phyloP scores from a whole-genome alignment of 495 filamentous ascomycete genomes.

The Cercophora samala region DNA sequence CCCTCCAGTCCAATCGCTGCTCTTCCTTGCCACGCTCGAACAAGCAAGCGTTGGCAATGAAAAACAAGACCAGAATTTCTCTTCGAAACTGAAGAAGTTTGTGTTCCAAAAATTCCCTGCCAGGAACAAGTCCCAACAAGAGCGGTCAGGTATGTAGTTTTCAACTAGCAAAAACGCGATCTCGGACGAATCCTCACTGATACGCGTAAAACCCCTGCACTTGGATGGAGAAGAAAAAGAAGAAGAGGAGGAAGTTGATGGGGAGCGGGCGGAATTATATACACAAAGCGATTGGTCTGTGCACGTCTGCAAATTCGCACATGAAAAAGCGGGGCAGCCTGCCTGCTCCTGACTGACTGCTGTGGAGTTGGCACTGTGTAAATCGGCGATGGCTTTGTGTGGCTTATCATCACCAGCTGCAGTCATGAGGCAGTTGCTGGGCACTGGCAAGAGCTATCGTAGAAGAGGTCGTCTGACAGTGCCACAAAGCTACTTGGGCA shows the following conservation, averaged over 20 bases:
- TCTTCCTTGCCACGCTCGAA: constrained; percentile 32
- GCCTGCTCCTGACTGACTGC: constrained; percentile 1
- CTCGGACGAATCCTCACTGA: constrained; percentile 57
- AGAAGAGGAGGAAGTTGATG: constrained; percentile 18
- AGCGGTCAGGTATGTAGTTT: constrained; percentile 54
- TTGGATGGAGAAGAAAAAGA: constrained; percentile 33
- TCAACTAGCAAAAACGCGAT: constrained; percentile 57
- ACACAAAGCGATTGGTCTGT: constrained; percentile 21
- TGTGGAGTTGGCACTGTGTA: not conserved
- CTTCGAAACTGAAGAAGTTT: constrained; percentile 25
- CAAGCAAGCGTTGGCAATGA: constrained; percentile 31
- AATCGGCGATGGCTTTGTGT: not conserved
- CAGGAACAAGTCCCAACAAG: constrained; percentile 29
- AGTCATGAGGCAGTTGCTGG: not conserved
- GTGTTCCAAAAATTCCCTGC: constrained; percentile 35
- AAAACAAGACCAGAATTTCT: constrained; percentile 23
- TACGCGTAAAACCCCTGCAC: constrained; percentile 49
- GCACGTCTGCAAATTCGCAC: constrained; percentile 24
- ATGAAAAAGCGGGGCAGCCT: not conserved
- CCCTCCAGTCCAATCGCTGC: not conserved
- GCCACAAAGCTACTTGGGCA: not conserved
- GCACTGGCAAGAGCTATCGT: not conserved
- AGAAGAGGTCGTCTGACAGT: not conserved
- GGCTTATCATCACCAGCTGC: not conserved
- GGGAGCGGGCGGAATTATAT: constrained; percentile 17